phyloP scores from a whole-genome alignment of 208 protist genomes.

The Crithidia thermophila region DNA sequence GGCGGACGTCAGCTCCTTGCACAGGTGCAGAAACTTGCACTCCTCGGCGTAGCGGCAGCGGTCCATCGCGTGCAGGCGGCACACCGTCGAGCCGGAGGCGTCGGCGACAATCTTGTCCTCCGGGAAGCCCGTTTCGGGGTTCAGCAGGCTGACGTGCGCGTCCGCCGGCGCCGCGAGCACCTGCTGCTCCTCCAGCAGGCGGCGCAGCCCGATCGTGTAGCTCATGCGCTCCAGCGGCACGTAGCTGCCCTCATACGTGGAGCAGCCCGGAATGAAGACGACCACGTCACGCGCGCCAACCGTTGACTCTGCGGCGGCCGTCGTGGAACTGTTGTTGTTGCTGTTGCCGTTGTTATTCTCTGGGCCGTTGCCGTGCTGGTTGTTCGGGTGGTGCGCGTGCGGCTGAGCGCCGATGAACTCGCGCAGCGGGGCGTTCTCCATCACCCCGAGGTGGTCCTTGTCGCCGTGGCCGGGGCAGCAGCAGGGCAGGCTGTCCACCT shows the following conservation, averaged over 20 bases:
- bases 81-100: conserved; percentile 45
- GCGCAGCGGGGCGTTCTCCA: conserved; percentile 25
- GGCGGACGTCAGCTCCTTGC: conserved; percentile 51
- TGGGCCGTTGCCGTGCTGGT: not conserved
- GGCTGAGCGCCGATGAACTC: conserved; percentile 2
- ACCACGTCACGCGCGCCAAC: conserved; percentile 29
- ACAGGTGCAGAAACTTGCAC: conserved; percentile 87
- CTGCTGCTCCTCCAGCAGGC: conserved; percentile 51
- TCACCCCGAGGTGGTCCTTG: conserved; percentile 44
- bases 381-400: not conserved
- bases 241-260: conserved; percentile 29
- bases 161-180: not conserved
- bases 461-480: conserved; percentile 82
- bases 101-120: conserved; percentile 34
- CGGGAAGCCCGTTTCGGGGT: conserved; percentile 24
- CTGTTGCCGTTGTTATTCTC: not conserved
- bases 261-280: conserved; percentile 40
- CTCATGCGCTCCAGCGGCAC: conserved; percentile 56
- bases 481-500: conserved; percentile 64
- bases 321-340: too few species aligned
- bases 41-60: conserved; percentile 86
- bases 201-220: conserved; percentile 66
- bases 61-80: conserved; percentile 70
- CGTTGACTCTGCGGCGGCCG: conserved; percentile 1
- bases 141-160: conserved; percentile 13